These are phyloP conservation scores for Starmerella gropengiesseri DNA, from an alignment of 805 yeast genomes.

Conservation along the genomic window DNA sequence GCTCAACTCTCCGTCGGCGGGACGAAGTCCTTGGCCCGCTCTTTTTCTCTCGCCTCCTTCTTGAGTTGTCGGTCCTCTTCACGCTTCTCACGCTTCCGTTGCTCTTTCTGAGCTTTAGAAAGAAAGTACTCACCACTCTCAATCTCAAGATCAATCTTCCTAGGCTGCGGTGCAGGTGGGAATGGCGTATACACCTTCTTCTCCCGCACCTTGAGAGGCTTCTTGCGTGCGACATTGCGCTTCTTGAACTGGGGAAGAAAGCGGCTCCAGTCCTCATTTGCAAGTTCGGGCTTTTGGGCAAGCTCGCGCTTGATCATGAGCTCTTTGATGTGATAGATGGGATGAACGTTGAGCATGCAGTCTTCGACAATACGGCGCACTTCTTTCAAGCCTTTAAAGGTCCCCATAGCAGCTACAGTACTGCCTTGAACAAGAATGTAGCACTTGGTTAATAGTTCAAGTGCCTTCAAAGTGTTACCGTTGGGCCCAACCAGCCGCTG, in stretches of 20 bases:
- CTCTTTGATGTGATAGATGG: constrained; percentile 95
- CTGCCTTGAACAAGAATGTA: constrained; percentile 94
- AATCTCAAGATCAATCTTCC: constrained; percentile 93
- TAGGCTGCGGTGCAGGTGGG: constrained; percentile 96
- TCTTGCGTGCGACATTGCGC: constrained; percentile 88
- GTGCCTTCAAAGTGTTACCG: constrained; percentile 91
- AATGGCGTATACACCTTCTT: constrained; percentile 90
- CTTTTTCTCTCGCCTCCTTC: constrained; percentile 52
- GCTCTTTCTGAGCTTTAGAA: constrained; percentile 71
- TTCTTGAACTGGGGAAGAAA: constrained; percentile 94
- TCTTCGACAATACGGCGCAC: constrained; percentile 92
- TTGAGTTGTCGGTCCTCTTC: constrained; percentile 65
- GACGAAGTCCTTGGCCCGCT: constrained; percentile 63
- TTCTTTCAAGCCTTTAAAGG: constrained; percentile 83
- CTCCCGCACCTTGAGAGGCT: constrained; percentile 57
- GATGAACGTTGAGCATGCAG: constrained; percentile 93
- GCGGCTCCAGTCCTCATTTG: constrained; percentile 92
- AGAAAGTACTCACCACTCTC: constrained; percentile 98
- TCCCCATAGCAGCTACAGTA: constrained; percentile 96
- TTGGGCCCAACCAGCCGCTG: constrained; percentile 94
- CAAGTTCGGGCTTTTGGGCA: constrained; percentile 89
- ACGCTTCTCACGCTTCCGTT: constrained; percentile 62
- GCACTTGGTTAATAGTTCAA: constrained; percentile 90
- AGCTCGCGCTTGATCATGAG: constrained; percentile 94
- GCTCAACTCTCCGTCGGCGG: constrained; percentile 71